A percentile compares a stretch with the other conserved stretches of the same genome.
Evolutionary conservation across 208 protist genomes (phyloP).

Genomic region (Wallacemonas sp.): DNA sequence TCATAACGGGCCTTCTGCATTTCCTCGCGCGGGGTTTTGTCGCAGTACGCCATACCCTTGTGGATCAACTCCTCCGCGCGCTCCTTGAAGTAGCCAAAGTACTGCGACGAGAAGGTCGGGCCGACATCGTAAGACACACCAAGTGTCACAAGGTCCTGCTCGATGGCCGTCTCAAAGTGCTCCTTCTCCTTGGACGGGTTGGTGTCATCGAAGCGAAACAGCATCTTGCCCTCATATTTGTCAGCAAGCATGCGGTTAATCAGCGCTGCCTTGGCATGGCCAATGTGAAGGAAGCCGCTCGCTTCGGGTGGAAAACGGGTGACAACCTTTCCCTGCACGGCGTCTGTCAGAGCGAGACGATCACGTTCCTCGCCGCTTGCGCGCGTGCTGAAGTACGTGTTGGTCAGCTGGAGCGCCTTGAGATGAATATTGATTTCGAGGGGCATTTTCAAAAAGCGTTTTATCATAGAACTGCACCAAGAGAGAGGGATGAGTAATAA

Average conservation of each 20-base stretch:
- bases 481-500: background rate
- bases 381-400: conserved; percentile 48
- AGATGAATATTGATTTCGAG: conserved; percentile 61
- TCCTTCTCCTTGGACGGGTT: conserved; percentile 99
- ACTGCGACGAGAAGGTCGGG: conserved; percentile 96
- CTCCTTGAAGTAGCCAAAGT: conserved; percentile 96
- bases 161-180: conserved; percentile 96
- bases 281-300: conserved; percentile 97
- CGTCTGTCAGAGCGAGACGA: conserved; percentile 79
- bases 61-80: conserved; percentile 92
- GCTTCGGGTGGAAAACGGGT: conserved; percentile 98
- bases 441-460: conserved; percentile 40
- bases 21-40: conserved; percentile 96
- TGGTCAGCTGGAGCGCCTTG: conserved; percentile 53
- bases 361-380: conserved; percentile 47
- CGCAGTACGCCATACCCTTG: conserved; percentile 95
- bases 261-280: conserved; percentile 98
- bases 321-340: conserved; percentile 89
- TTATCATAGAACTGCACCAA: conserved; percentile 37
- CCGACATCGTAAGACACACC: conserved; percentile 88
- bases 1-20: conserved; percentile 94
- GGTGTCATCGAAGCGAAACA: conserved; percentile 99
- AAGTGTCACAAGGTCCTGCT: conserved; percentile 93
- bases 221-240: conserved; percentile 96
- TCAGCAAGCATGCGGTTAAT: conserved; percentile 97